Base-by-base conservation (phyloP, 345 rosid genomes). In the Citrus trifoliata region DNA sequence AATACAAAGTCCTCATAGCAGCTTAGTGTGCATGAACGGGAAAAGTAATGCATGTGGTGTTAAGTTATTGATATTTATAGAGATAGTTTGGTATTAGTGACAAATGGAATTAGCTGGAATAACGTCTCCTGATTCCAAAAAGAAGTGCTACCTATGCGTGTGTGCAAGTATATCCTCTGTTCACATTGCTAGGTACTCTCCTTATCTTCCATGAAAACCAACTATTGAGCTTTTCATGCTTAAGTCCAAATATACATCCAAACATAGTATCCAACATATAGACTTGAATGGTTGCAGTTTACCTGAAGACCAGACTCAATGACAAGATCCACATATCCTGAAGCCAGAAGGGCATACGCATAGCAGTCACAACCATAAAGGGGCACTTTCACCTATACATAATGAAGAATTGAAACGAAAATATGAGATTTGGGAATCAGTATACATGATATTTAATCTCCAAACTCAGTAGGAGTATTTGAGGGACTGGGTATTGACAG, bases 341-440 rank as follows among this genome's bases (percentile, higher is more conserved):
- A 93, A 77, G 99, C 95, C 87, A 96, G 67, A 73, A 96, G 97
- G 51, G 99, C 98, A 83, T 91, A 96, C 71, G 98, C 98, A 56
- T 96, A 94, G 88, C 99, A 96, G 84, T 96, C 99, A 80, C 99
- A 94, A 56, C 99, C 98, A 77, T 96, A 96, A 80, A 96, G 70
- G 33, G 98, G 93, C 73, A 93, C 90, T 75, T 94, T 96, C 67
- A 96, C 98, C 99, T 94, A 85, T 64, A 77, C 62, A 83, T 21
- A 30, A 48, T 51, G 28, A 69, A 73, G 28, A 28, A 28, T 56
- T 18, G 79, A 32, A 58, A 73, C 4, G 6, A 13, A 53, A 58
- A 70, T 5, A 40, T 63, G 24, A 32, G 25, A 35, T 42, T 62
- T 63, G 42, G 14, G 61, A 71, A 71, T 14, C 16, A 71, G 21